Percentiles rank a stretch among this genome's conserved stretches.
phyloP scores from a whole-genome alignment of 2,329 filamentous ascomycete genomes.

The Penicillium hesseltinei region DNA sequence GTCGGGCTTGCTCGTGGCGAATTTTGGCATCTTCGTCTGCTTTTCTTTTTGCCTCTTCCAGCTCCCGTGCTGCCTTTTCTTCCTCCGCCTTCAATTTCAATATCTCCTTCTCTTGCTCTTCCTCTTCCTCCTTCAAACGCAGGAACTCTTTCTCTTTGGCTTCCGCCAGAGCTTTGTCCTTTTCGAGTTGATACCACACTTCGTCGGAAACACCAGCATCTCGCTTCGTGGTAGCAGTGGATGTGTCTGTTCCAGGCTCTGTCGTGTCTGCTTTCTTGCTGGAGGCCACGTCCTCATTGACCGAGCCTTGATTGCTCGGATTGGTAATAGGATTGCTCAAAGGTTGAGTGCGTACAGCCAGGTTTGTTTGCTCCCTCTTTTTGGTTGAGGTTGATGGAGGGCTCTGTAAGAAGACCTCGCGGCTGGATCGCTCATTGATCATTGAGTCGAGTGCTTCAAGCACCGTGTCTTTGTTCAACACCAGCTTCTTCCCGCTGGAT shows the following conservation, averaged over 20 bases:
- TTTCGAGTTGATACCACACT: conserved; percentile 24
- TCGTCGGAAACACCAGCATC: conserved; percentile 27
- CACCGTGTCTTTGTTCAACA: conserved; percentile 10
- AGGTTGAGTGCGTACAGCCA: not conserved
- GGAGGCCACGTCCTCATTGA: not conserved
- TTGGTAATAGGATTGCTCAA: not conserved
- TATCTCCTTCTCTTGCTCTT: not conserved
- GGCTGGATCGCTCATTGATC: conserved; percentile 15
- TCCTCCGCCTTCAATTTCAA: not conserved
- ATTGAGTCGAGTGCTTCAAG: conserved; percentile 15
- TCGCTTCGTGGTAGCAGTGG: conserved; percentile 3
- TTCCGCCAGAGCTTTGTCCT: conserved; percentile 7
- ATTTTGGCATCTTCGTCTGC: conserved; percentile 15
- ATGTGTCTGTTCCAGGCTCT: not conserved
- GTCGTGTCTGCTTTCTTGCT: not conserved
- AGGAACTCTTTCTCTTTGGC: not conserved
- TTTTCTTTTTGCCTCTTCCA: not conserved
- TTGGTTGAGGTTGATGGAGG: not conserved
- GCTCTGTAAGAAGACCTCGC: not conserved
- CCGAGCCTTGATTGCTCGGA: not conserved
- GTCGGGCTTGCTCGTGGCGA: conserved; percentile 33
- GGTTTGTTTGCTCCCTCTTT: not conserved
- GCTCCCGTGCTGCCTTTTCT: not conserved
- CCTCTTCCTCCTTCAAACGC: not conserved
- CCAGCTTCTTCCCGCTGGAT: not conserved